Evolutionary conservation across 2,329 filamentous ascomycete genomes (phyloP), one percentile per base, ranked within the genome.

Genomic region (Fusarium compactum): DNA sequence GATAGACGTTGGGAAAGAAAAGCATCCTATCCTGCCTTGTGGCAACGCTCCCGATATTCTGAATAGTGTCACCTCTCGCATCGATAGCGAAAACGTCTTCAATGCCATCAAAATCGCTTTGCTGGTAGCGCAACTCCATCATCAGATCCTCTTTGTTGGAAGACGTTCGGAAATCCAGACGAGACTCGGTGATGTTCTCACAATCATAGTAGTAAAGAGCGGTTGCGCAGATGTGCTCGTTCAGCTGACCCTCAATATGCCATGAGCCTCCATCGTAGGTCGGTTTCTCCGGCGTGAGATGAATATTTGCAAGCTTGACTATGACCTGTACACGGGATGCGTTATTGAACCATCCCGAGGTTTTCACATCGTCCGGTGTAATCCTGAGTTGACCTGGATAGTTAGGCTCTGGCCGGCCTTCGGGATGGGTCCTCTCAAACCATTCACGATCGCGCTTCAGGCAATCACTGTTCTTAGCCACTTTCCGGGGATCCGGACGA

Each of bases 171-270:
- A 91, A 89, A 6, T 79, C 78, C 8, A 91, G 81, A 7, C 71
- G 73, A 48, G 82, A 83, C 2, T 85, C 81, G 1, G 85, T 85
- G 53, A 91, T 85, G 75, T 92, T 92, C 0, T 89, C 83, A 47
- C 76, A 80, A 63, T 90, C 86, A 69, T 88, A 88, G 76, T 90
- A 89, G 77, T 89, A 90, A 20, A 92, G 79, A 1, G 89, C 86
- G 0, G 88, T 89, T 0, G 88, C 88, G 68, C 84, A 85, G 40
- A 92, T 90, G 67, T 86, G 86, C 76, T 92, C 90, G 70, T 92
- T 91, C 10, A 83, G 69, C 65, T 81, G 80, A 20, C 87, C 86
- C 67, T 89, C 87, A 4, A 87, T 73, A 67, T 89, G 87, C 84
- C 87, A 89, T 2, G 78, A 79, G 1, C 87, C 87, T 18, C 85